Evolutionary conservation across 1,139 yeast genomes (phyloP), one percentile per base, ranked within the genome.

Genomic region (Saccharomyces pastorianus): DNA sequence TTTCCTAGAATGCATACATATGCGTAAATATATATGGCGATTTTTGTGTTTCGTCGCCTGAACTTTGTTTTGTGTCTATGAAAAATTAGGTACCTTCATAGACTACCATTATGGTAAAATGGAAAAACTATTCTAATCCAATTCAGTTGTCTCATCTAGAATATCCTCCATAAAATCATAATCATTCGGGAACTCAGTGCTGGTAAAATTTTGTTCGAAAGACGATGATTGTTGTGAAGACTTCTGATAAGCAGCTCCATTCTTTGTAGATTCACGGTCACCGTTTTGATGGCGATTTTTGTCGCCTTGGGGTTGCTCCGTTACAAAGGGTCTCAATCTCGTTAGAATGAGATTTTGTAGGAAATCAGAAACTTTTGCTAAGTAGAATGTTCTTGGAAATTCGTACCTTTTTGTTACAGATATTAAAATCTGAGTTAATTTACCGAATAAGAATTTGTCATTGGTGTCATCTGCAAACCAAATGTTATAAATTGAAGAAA

Each of bases 401-500:
- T n/a, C 20, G 17, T 48, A 23, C 11, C 31, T 38, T n/a, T 41
- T 47, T 11, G 49, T 25, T 31, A 20, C 9, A 3, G 20, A 11
- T 8, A 55, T 50, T 38, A 52, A 26, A 9, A 50, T 14, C 47
- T 48, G 48, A 1, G 58, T 51, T 17, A 46, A 20, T 27, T 51
- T 50, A 8, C 58, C 58, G 20, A 55, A 55, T 27, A 55, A 17
- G 49, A 55, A 55, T 31, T 25, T 53, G 8, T 51, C 54, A 3
- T 49, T 26, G 14, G 27, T 8, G 38, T 38, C 44, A 14, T 38
- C 44, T 28, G 49, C 25, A 26, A 48, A 48, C 44, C 26, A 26
- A 13, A 25, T 23, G 20, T 17, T 28, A 17, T 28, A 29, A 31
- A 28, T 26, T 13, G 41, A 25, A 25, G 44, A 48, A 17, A 25